Evolutionary conservation across 331 rosid species (phyloP).

Genomic region (Pyrus hybrid): DNA sequence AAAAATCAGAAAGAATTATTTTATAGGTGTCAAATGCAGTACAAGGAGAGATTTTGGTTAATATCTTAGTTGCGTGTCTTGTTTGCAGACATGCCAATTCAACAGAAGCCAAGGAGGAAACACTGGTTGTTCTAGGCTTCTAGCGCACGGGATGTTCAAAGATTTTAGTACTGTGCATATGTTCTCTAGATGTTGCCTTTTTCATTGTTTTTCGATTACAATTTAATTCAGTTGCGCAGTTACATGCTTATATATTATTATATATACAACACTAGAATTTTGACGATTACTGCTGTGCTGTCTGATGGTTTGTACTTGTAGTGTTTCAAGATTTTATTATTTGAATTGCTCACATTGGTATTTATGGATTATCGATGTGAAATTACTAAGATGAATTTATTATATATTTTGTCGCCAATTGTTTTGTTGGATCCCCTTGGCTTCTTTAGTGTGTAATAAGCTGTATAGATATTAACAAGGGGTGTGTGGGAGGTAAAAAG

Average conservation of each 20-base stretch:
- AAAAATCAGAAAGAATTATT: neutral
- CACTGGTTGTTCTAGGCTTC: constrained; percentile 82
- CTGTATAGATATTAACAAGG: too few species aligned
- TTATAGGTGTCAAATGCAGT: neutral
- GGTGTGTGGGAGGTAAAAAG: too few species aligned
- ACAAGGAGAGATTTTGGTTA: neutral
- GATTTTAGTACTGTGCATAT: constrained; percentile 8
- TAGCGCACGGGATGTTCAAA: constrained; percentile 14
- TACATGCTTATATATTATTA: neutral
- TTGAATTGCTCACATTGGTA: neutral
- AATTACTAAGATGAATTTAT: neutral
- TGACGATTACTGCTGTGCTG: neutral
- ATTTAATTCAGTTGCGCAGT: neutral
- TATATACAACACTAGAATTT: neutral
- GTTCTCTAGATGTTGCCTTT: neutral
- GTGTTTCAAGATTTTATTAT: neutral
- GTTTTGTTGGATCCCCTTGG: neutral
- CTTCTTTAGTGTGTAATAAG: too few species aligned
- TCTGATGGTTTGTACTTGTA: too few species aligned
- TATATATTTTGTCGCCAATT: neutral
- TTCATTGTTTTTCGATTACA: neutral
- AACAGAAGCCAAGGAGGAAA: constrained; percentile 57
- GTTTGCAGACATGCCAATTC: constrained; percentile 55
- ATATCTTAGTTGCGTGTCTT: constrained; percentile 8
- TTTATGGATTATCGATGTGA: neutral